A percentile compares a stretch with the other conserved stretches of the same genome.
Evolutionary conservation across 345 rosid species (phyloP).

Genomic region (Barbarea vulgaris): DNA sequence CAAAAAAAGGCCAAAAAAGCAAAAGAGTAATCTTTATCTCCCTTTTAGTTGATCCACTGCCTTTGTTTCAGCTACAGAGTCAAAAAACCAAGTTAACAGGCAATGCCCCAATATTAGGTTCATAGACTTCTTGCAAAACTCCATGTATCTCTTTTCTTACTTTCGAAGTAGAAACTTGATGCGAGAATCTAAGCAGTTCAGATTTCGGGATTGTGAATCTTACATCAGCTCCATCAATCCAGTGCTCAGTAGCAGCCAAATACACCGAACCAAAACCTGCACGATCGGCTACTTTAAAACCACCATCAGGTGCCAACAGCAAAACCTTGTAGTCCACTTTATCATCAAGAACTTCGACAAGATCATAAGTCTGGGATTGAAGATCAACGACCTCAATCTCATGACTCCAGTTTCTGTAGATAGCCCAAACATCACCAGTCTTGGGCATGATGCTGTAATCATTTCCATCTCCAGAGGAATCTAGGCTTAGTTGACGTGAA

Average conservation of each 20-base stretch:
- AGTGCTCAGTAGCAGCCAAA: slow-evolving; percentile 49
- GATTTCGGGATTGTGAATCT: slow-evolving; percentile 43
- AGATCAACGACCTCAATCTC: slow-evolving; percentile 38
- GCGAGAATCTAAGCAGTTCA: slow-evolving; percentile 69
- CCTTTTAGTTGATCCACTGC: not conserved
- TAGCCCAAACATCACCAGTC: slow-evolving; percentile 70
- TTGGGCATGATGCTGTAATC: slow-evolving; percentile 55
- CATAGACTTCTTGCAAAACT: slow-evolving; percentile 46
- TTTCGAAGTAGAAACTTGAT: slow-evolving; percentile 61
- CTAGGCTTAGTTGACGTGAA: slow-evolving; percentile 52
- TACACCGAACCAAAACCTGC: not conserved
- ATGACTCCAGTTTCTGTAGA: slow-evolving; percentile 68
- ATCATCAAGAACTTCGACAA: slow-evolving; percentile 57
- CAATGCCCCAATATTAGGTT: slow-evolving; percentile 55
- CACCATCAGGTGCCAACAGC: slow-evolving; percentile 48
- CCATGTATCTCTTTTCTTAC: slow-evolving; percentile 60
- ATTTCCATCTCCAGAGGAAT: slow-evolving; percentile 41
- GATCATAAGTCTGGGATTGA: slow-evolving; percentile 51
- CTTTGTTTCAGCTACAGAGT: slow-evolving; percentile 13
- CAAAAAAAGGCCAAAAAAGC: not conserved
- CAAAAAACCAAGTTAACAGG: not conserved
- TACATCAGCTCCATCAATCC: slow-evolving; percentile 28
- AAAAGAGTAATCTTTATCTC: not conserved
- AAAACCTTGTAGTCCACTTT: slow-evolving; percentile 37
- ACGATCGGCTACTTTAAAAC: slow-evolving; percentile 32